Conservation (phyloP, 1,284 basidiomycete genomes). For the Ustilago shanxiensis region DNA sequence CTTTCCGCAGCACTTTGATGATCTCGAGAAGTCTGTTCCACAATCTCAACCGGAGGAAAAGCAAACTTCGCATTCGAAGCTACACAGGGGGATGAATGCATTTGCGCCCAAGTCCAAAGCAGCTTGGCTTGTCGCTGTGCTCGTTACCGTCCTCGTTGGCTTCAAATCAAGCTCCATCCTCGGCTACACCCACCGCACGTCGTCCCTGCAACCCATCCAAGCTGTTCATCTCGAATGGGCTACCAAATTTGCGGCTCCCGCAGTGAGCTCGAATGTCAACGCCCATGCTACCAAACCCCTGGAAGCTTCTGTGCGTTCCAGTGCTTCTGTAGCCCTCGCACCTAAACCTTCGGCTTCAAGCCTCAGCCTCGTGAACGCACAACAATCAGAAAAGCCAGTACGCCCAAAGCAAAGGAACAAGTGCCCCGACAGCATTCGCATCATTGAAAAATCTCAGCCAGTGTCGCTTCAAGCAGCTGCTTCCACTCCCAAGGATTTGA, state of each 20-base stretch:
- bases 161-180: constrained; percentile 20
- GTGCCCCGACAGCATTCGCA: neutral
- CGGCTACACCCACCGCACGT: neutral
- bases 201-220: neutral
- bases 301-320: neutral
- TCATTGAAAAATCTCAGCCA: neutral
- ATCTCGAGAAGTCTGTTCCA: constrained; percentile 19
- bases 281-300: neutral
- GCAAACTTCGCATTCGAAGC: constrained; percentile 4
- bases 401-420: neutral
- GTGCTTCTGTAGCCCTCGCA: constrained; percentile 5
- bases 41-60: neutral
- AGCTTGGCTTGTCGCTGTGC: constrained; percentile 28
- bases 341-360: constrained; percentile 20
- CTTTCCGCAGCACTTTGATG: constrained; percentile 5
- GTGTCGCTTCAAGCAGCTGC: constrained; percentile 13
- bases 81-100: neutral
- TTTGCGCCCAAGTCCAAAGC: constrained; percentile 18
- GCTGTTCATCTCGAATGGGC: neutral
- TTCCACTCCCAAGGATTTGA: constrained; percentile 9
- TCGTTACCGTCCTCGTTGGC: constrained; percentile 29
- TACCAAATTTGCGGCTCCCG: constrained; percentile 27
- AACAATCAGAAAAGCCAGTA: neutral
- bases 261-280: neutral
- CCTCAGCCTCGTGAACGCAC: neutral